Conservation (phyloP, 352 stramenopile genomes). For the Phytophthora pini region DNA sequence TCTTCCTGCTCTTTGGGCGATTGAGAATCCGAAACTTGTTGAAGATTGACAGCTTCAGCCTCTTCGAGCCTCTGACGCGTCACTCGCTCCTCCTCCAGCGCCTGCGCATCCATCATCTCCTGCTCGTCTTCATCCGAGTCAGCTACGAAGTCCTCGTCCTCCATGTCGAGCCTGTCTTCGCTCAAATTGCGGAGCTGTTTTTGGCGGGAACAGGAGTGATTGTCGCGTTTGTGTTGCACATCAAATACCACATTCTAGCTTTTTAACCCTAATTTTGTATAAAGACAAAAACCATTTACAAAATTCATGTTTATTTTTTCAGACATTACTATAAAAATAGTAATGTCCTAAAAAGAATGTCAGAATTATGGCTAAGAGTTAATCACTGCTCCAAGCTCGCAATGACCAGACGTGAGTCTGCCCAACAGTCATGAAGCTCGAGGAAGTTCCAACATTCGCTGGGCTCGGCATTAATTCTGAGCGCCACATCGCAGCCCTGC, state of each 20-base stretch:
- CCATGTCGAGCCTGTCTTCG: constrained; percentile 36
- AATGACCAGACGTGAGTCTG: not conserved
- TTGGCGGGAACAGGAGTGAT: constrained; percentile 22
- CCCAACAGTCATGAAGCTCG: constrained; percentile 23
- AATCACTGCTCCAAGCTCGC: not conserved
- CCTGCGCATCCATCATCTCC: constrained; percentile 25
- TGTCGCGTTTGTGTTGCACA: constrained; percentile 1
- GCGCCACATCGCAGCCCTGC: constrained; percentile 44
- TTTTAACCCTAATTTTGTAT: not conserved
- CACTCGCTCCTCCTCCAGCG: constrained; percentile 10
- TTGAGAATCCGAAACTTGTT: not conserved
- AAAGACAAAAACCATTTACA: too few species aligned
- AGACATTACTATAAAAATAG: not conserved
- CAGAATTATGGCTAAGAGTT: not conserved
- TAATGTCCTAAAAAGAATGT: not conserved
- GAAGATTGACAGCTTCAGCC: not conserved
- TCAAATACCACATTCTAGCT: not conserved
- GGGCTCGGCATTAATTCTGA: constrained; percentile 31
- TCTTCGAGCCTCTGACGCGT: constrained; percentile 4
- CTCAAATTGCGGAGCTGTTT: not conserved
- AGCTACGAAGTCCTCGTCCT: constrained; percentile 57
- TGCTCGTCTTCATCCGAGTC: constrained; percentile 60
- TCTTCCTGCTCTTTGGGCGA: not conserved
- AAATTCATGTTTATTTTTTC: not conserved
- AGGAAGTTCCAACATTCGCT: constrained; percentile 24